A percentile compares a stretch with the other conserved stretches of the same genome.
Conservation (phyloP, 202 grass and related monocot species). For the Hordeum pubiflorum region DNA sequence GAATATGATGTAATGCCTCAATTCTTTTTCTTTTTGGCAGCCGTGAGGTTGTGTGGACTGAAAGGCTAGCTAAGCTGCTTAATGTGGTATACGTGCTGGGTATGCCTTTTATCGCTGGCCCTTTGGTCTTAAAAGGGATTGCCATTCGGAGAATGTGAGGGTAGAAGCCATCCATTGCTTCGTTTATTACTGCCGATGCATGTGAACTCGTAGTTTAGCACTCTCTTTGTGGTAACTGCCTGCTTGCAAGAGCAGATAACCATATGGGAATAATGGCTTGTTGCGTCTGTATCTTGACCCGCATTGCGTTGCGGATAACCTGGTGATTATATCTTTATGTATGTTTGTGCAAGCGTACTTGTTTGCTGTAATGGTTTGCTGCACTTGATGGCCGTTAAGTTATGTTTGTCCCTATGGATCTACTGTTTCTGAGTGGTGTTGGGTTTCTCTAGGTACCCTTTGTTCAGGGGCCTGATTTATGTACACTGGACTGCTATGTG, state of each 20-base stretch:
- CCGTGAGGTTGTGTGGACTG: neutral
- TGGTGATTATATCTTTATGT: neutral
- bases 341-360: neutral
- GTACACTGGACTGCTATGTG: no score
- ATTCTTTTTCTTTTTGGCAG: neutral
- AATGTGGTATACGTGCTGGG: neutral
- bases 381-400: neutral
- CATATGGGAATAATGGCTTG: neutral
- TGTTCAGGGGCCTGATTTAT: no score
- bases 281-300: neutral
- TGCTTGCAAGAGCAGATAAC: neutral
- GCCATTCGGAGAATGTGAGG: neutral
- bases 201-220: neutral
- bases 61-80: neutral
- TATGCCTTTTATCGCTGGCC: neutral
- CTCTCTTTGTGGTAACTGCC: neutral
- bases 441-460: neutral
- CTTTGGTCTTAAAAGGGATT: neutral
- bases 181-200: neutral
- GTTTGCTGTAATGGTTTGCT: neutral
- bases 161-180: neutral
- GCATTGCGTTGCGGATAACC: neutral
- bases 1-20: neutral
- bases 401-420: neutral
- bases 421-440: neutral